Evolutionary conservation across 345 rosid species (phyloP).

Genomic region (Syzygium aqueum): DNA sequence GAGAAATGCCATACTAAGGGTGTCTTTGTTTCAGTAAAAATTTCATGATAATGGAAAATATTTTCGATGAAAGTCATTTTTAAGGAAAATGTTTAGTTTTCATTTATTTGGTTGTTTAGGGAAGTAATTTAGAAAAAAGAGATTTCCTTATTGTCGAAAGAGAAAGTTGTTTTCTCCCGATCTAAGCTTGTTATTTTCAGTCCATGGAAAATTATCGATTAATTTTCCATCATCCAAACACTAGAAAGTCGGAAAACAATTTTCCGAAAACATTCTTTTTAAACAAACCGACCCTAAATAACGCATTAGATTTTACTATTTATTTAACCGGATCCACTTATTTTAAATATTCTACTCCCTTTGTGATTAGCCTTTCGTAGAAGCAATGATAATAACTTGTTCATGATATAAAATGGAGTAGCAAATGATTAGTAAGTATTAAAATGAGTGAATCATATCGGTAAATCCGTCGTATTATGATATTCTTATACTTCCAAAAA

Average conservation of each 20-base stretch:
- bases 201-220: background rate
- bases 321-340: background rate
- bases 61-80: background rate
- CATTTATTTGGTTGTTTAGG: too few relatives aligned
- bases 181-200: background rate
- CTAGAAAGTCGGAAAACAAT: background rate
- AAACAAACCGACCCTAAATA: background rate
- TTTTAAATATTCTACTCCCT: background rate
- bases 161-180: background rate
- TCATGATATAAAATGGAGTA: background rate
- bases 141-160: background rate
- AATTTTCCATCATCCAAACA: background rate
- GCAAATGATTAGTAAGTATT: background rate
- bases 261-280: background rate
- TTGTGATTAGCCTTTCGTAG: background rate
- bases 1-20: background rate
- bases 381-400: background rate
- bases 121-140: background rate
- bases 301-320: background rate
- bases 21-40: background rate
- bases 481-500: too few relatives aligned
- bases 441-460: background rate
- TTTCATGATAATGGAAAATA: too few relatives aligned
- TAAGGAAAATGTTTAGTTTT: too few relatives aligned
- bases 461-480: background rate